Percentiles rank a stretch among this genome's conserved stretches.
These are phyloP conservation scores for Durio zibethinus DNA, from an alignment of 345 rosid species.

Conservation along the genomic window DNA sequence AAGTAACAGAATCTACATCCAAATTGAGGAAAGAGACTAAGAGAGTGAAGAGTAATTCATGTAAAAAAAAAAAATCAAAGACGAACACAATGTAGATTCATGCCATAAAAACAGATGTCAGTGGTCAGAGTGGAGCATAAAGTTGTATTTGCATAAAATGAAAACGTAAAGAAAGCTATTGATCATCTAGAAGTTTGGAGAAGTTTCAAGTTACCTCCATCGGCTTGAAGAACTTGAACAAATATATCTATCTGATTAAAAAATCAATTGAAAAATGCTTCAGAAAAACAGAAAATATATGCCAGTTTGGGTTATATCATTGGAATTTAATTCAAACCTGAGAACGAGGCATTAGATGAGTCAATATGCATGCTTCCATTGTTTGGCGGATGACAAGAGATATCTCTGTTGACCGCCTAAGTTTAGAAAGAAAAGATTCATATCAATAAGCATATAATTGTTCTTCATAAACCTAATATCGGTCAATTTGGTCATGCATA, in stretches of 20 bases:
- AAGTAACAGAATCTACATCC: not conserved
- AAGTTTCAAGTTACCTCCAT: slow-evolving; percentile 68
- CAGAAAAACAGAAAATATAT: not conserved
- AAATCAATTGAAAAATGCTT: not conserved
- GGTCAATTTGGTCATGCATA: not conserved
- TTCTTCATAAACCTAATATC: not conserved
- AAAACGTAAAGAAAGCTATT: not conserved
- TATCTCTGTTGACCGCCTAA: slow-evolving; percentile 93
- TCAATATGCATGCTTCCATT: slow-evolving; percentile 88
- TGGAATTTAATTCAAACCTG: slow-evolving; percentile 50
- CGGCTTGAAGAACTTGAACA: slow-evolving; percentile 96
- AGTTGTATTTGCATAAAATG: not conserved
- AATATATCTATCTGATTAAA: slow-evolving; percentile 74
- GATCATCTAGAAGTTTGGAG: not conserved
- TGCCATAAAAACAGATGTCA: not conserved
- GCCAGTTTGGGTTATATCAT: not conserved
- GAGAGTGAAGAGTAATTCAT: not conserved
- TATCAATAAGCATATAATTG: not conserved
- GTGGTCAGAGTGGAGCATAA: not conserved
- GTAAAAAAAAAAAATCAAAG: not conserved
- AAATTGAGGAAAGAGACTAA: not conserved
- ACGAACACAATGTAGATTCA: not conserved
- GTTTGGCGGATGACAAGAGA: slow-evolving; percentile 91
- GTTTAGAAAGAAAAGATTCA: slow-evolving; percentile 11
- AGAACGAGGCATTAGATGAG: slow-evolving; percentile 82